Evolutionary conservation across 2,329 filamentous ascomycete species (phyloP).

Genomic region (Talaromyces rugulosus): DNA sequence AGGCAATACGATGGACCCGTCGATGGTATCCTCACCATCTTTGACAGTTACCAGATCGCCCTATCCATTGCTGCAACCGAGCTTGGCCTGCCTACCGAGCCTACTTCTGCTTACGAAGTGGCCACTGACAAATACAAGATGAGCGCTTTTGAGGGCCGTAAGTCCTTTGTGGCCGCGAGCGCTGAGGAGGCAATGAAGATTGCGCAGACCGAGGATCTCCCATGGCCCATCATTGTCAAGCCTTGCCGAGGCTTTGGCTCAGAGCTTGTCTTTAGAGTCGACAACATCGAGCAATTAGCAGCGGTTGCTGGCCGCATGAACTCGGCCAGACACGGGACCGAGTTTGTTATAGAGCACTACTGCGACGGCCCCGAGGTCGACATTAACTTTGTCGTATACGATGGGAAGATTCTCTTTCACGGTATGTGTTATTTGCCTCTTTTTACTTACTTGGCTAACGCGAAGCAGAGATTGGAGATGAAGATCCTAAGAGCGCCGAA

Average conservation of each 20-base stretch:
- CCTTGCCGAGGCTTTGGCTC: constrained; percentile 31
- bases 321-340: constrained; percentile 13
- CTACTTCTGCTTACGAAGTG: constrained; percentile 23
- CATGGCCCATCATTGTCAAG: constrained; percentile 35
- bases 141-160: constrained; percentile 18
- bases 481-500: background rate
- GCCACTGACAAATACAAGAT: constrained; percentile 29
- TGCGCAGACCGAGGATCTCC: background rate
- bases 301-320: constrained; percentile 19
- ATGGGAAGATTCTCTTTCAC: constrained; percentile 41
- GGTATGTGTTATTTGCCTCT: constrained; percentile 35
- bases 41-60: constrained; percentile 24
- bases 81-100: constrained; percentile 29
- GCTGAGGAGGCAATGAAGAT: constrained; percentile 7
- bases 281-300: constrained; percentile 23
- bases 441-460: background rate
- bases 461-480: background rate
- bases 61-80: constrained; percentile 29
- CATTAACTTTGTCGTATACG: constrained; percentile 36
- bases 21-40: constrained; percentile 36
- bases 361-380: constrained; percentile 42
- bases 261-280: constrained; percentile 30
- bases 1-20: constrained; percentile 19
- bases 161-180: constrained; percentile 1
- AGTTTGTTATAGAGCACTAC: constrained; percentile 38